These are phyloP conservation scores for Fusarium succisae DNA, from an alignment of 2,329 filamentous ascomycete genomes.

Conservation along the genomic window DNA sequence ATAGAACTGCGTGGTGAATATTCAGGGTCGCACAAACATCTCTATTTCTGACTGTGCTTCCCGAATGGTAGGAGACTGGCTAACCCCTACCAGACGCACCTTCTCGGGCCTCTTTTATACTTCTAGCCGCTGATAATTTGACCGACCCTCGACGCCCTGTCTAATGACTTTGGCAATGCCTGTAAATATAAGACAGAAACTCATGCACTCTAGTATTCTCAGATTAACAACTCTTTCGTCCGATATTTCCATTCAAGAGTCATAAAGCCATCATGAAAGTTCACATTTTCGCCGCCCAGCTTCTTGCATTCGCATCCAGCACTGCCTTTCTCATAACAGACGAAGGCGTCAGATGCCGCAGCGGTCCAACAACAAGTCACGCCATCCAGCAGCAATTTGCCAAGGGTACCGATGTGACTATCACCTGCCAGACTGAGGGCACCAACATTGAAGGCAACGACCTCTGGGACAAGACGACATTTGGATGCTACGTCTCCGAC, in stretches of 20 bases:
- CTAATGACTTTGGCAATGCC: accelerated
- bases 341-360: conserved; percentile 12
- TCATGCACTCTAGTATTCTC: accelerated
- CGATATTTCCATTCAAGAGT: accelerated
- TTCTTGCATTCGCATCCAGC: neutral
- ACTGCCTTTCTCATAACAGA: conserved; percentile 5
- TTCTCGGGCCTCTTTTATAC: neutral
- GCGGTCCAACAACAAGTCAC: conserved; percentile 3
- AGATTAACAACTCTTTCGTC: too few species aligned
- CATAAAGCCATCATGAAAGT: too few species aligned
- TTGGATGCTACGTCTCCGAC: conserved; percentile 15
- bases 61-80: too few species aligned
- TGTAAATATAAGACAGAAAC: neutral
- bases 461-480: conserved; percentile 12
- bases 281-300: neutral
- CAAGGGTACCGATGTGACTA: conserved; percentile 4
- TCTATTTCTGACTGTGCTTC: neutral
- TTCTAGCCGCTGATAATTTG: accelerated
- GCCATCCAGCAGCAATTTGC: neutral
- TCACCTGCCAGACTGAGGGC: conserved; percentile 7
- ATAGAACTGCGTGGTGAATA: too few species aligned
- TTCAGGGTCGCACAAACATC: neutral
- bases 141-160: accelerated
- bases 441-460: neutral
- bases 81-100: accelerated